phyloP scores from a whole-genome alignment of 106 monocot genomes.

The Dendrobium nobile region DNA sequence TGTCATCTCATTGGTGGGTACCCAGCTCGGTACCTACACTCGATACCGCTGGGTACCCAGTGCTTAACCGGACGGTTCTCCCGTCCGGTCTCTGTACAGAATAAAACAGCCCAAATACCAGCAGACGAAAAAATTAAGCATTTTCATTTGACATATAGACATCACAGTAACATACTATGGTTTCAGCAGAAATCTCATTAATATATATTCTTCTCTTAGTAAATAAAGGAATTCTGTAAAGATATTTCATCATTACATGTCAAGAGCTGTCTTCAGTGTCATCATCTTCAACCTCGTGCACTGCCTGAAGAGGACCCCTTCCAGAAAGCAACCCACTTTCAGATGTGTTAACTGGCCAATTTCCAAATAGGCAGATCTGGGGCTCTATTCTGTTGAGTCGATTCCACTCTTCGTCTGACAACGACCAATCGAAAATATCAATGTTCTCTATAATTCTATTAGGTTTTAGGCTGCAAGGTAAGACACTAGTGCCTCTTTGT shows the following conservation, averaged over 20 bases:
- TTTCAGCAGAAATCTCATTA: not conserved
- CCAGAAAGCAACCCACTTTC: conserved; percentile 43
- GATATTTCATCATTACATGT: conserved; percentile 2
- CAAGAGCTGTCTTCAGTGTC: conserved; percentile 39
- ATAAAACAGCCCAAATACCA: too few relatives aligned
- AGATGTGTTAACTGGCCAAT: conserved; percentile 26
- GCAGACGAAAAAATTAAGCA: not conserved
- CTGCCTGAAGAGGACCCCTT: conserved; percentile 69
- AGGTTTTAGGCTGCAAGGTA: conserved; percentile 66
- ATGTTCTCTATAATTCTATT: conserved; percentile 59
- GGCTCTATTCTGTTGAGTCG: conserved; percentile 65
- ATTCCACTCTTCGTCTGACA: conserved; percentile 55
- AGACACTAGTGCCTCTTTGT: conserved; percentile 74
- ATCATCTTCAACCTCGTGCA: conserved; percentile 75
- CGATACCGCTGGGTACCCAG: too few relatives aligned
- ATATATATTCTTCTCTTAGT: not conserved
- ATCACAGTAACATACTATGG: not conserved
- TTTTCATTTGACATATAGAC: not conserved
- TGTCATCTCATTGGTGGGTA: too few relatives aligned
- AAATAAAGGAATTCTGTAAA: not conserved
- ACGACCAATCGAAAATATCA: conserved; percentile 63
- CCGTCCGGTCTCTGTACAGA: too few relatives aligned
- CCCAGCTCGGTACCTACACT: too few relatives aligned
- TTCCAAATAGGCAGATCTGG: conserved; percentile 72
- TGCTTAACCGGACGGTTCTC: too few relatives aligned